Base-by-base conservation (phyloP, 2,329 filamentous ascomycete genomes). In the Neonectria magnoliae region DNA sequence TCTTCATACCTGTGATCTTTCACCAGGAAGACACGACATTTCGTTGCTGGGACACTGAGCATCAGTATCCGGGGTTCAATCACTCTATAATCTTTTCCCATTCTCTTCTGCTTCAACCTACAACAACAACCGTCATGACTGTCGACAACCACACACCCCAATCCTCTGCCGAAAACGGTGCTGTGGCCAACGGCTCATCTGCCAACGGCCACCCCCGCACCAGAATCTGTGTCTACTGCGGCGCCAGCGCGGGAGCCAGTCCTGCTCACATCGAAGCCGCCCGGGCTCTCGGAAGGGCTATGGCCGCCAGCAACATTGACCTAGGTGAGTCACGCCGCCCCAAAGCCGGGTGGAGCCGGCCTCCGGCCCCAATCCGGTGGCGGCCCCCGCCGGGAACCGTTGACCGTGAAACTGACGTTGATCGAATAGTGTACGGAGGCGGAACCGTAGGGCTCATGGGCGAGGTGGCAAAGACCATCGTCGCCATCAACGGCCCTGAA, bases 381-480 rank as follows among this genome's bases (percentile, higher is more conserved):
- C 51, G 47, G 57, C 52, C 52, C 25, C 29, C 31, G 25, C 38
- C 52, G 38, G 57, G 20, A 2, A 41, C 13, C 7, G 13, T 36
- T 18, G 47, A 25, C 16, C 14, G 27, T 10, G 20, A 14, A 38
- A 31, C 62, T 64, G 20, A 64, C 57, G 31, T 16, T 18, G 13
- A 27, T 10, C 27, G 5, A 11, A 56, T 50, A 88, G 94, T 98
- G 69, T 99, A 98, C 80, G 96, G 96, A 71, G 96, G 96, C 71
- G 96, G 96, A 75, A 98, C 95, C 2, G 89, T 93, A 41, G 96
- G 96, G 10, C 87, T 99, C 50, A 99, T 99, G 96, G 96, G 96
- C 76, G 94, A 98, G 77, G 81, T 98, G 11, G 93, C 96, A 50
- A 91, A 91, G 73, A 94, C 93, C 0, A 89, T 99, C 29, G 93